Percentiles rank a stretch among this genome's conserved stretches.
Conservation (phyloP, 495 filamentous ascomycete species). For the Bacidia rubella region DNA sequence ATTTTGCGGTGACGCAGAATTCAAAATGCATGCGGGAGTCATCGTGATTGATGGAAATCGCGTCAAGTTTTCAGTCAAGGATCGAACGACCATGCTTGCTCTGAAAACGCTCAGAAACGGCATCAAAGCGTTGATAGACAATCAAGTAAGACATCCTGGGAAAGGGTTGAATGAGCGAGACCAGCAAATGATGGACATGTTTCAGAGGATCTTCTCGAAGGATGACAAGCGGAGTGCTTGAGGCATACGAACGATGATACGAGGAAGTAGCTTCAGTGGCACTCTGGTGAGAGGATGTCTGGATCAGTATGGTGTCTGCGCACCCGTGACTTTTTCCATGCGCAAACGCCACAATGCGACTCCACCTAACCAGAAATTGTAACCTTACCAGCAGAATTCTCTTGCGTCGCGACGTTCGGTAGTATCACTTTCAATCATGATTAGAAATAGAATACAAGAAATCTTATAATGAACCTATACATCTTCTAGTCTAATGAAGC, state of each 20-base stretch:
- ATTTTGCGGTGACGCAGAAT: constrained; percentile 75
- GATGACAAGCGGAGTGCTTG: neutral
- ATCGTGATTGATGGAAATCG: constrained; percentile 75
- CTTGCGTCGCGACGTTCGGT: too few species aligned
- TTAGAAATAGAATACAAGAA: too few species aligned
- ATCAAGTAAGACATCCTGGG: constrained; percentile 60
- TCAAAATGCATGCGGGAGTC: constrained; percentile 77
- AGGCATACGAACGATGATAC: neutral
- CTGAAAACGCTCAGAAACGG: constrained; percentile 60
- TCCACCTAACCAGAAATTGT: too few species aligned
- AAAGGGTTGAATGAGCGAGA: constrained; percentile 48
- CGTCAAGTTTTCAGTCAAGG: constrained; percentile 70
- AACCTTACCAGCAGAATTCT: too few species aligned
- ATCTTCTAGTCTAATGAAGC: too few species aligned
- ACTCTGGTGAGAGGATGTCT: too few species aligned
- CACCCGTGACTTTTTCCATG: too few species aligned
- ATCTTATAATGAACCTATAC: neutral
- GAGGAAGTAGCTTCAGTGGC: neutral
- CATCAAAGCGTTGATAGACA: constrained; percentile 56
- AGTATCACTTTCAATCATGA: too few species aligned
- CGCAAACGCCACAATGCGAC: too few species aligned
- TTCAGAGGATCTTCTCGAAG: constrained; percentile 26
- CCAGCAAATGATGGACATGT: constrained; percentile 66
- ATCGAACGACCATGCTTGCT: constrained; percentile 82
- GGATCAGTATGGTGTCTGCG: too few species aligned